A percentile compares a stretch with the other conserved stretches of the same genome.
Conservation (phyloP, 495 filamentous ascomycete genomes). For the Penicillium atrosanguineum region DNA sequence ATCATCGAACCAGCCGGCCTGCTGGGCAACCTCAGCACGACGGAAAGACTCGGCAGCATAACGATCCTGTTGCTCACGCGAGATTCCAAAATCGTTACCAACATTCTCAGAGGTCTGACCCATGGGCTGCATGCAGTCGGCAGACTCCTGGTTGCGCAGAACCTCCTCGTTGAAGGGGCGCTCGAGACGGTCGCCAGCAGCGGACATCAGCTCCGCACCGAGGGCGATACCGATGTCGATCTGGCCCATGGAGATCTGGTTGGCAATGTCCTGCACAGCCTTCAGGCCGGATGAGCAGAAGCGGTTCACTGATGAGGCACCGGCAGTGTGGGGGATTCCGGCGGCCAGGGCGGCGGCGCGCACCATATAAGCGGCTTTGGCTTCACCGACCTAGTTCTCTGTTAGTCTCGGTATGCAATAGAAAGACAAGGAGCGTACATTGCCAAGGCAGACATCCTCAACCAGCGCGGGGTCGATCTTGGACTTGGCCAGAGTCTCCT, state of each 20-base stretch:
- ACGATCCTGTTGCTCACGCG: slow-evolving; percentile 74
- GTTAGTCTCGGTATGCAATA: not conserved
- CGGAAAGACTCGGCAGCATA: slow-evolving; percentile 85
- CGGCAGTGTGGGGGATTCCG: slow-evolving; percentile 87
- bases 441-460: slow-evolving; percentile 91
- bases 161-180: slow-evolving; percentile 77
- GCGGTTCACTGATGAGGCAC: slow-evolving; percentile 79
- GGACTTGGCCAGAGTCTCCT: slow-evolving; percentile 70
- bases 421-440: slow-evolving; percentile 53
- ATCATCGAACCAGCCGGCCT: slow-evolving; percentile 89
- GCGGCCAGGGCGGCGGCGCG: slow-evolving; percentile 87
- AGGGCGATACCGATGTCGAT: slow-evolving; percentile 88
- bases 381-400: slow-evolving; percentile 67
- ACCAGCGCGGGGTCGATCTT: slow-evolving; percentile 79
- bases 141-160: slow-evolving; percentile 68
- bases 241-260: slow-evolving; percentile 73
- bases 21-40: slow-evolving; percentile 86
- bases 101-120: slow-evolving; percentile 98
- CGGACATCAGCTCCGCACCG: slow-evolving; percentile 85
- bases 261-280: slow-evolving; percentile 89
- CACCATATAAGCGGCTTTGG: slow-evolving; percentile 83
- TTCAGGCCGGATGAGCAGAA: slow-evolving; percentile 97
- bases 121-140: slow-evolving; percentile 92
- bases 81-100: slow-evolving; percentile 83
- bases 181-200: slow-evolving; percentile 62